Evolutionary conservation across 2,329 filamentous ascomycete species (phyloP).

Genomic region (Westerdykella ornata): DNA sequence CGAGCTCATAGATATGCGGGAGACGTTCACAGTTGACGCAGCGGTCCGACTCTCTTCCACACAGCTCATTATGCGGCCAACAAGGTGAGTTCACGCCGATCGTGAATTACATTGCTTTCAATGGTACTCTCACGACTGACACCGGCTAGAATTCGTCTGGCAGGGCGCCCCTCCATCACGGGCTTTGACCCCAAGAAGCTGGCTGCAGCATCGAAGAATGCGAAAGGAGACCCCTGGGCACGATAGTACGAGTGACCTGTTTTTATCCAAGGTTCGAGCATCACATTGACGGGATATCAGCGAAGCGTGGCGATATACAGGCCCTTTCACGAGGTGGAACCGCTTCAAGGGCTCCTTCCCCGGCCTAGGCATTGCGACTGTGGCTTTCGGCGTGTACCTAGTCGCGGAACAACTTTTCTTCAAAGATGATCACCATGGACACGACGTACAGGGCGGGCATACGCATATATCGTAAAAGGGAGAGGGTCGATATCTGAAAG

Average conservation of each 20-base stretch:
- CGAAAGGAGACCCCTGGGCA: slow-evolving; percentile 57
- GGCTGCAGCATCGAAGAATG: slow-evolving; percentile 60
- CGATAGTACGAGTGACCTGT: slow-evolving; percentile 46
- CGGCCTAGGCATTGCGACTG: slow-evolving; percentile 84
- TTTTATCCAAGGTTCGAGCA: background rate
- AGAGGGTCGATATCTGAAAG: no score
- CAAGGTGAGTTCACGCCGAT: background rate
- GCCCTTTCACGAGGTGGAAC: slow-evolving; percentile 80
- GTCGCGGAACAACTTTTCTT: slow-evolving; percentile 84
- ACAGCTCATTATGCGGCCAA: slow-evolving; percentile 1
- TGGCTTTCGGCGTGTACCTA: slow-evolving; percentile 86
- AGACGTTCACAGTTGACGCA: background rate
- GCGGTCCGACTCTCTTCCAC: background rate
- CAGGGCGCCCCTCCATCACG: slow-evolving; percentile 66
- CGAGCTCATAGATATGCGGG: background rate
- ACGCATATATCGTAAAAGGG: slow-evolving; percentile 7
- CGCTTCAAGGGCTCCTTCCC: slow-evolving; percentile 83
- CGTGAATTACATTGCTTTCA: background rate
- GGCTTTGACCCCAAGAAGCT: slow-evolving; percentile 85
- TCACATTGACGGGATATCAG: slow-evolving; percentile 45
- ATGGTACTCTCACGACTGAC: slow-evolving; percentile 13
- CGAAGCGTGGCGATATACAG: slow-evolving; percentile 91
- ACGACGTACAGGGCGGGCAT: slow-evolving; percentile 21
- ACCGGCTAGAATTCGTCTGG: slow-evolving; percentile 40
- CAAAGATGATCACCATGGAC: slow-evolving; percentile 50